phyloP scores from a whole-genome alignment of 164 flowering plant species.

The Nymphaea thermarum region DNA sequence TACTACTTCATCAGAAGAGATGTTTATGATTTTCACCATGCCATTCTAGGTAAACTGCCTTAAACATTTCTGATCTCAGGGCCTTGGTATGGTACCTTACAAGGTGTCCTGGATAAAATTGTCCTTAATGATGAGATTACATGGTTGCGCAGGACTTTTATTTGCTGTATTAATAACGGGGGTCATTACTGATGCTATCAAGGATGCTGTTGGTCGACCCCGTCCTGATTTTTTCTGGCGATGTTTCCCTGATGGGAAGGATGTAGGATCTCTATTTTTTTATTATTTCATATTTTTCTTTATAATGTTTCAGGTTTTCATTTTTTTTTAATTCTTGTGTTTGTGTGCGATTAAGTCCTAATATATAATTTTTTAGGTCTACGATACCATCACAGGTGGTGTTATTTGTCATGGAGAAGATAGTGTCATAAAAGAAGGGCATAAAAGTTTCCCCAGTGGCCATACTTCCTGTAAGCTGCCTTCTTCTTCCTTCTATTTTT shows the following conservation, averaged over 20 bases:
- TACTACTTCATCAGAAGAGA: conserved; percentile 48
- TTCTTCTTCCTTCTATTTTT: not conserved
- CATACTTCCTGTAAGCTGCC: conserved; percentile 72
- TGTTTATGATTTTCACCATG: conserved; percentile 72
- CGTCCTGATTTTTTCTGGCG: conserved; percentile 87
- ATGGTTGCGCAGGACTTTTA: conserved; percentile 38
- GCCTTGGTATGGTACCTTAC: not conserved
- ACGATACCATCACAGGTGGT: conserved; percentile 29
- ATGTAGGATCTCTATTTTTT: conserved; percentile 27
- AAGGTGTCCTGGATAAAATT: not conserved
- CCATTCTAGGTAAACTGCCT: conserved; percentile 38
- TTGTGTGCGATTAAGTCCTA: not conserved
- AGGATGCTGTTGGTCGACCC: conserved; percentile 71
- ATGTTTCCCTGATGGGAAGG: conserved; percentile 77
- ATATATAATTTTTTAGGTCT: conserved; percentile 21
- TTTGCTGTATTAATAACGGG: conserved; percentile 46
- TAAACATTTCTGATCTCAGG: not conserved
- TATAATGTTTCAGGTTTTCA: not conserved
- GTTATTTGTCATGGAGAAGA: conserved; percentile 58
- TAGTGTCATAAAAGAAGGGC: conserved; percentile 70
- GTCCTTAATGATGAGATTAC: not conserved
- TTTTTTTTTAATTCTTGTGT: not conserved
- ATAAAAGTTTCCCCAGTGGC: conserved; percentile 94
- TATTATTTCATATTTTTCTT: not conserved
- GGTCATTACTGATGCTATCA: conserved; percentile 54